Percentiles rank a stretch among this genome's conserved stretches.
Conservation (phyloP, 2,329 filamentous ascomycete genomes). For the Neofusicoccum kwambonambiense region DNA sequence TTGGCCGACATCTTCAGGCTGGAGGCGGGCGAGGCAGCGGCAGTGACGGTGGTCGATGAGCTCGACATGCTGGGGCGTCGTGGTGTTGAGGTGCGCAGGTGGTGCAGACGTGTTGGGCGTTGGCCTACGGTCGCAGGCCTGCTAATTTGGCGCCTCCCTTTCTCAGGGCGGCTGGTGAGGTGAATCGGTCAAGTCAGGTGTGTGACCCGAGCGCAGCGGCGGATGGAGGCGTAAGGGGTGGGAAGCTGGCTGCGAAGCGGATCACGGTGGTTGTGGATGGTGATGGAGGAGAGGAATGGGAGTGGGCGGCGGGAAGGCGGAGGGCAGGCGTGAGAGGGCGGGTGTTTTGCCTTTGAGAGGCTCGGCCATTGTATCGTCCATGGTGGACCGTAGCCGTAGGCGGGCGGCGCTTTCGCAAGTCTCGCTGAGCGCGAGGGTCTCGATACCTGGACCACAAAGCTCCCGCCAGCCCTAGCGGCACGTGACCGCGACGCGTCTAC, state of each 20-base stretch:
- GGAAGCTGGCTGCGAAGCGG: conserved; percentile 3
- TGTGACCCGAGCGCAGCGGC: conserved; percentile 18
- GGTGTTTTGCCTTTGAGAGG: conserved; percentile 15
- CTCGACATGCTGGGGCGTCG: conserved; percentile 20
- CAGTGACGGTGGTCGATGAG: conserved; percentile 20
- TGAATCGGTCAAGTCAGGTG: conserved; percentile 18
- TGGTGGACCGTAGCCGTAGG: neutral
- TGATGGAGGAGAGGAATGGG: conserved; percentile 10
- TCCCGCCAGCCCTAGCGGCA: neutral
- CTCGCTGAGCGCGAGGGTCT: no score
- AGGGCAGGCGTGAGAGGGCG: conserved; percentile 13
- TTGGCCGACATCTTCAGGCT: conserved; percentile 34
- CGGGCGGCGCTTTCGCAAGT: conserved; percentile 5
- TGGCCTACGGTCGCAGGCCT: conserved; percentile 17
- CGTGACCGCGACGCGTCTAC: neutral
- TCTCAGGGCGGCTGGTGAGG: conserved; percentile 18
- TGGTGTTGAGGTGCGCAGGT: conserved; percentile 16
- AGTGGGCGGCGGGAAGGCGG: conserved; percentile 12
- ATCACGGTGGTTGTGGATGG: conserved; percentile 17
- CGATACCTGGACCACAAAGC: neutral
- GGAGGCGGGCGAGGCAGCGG: conserved; percentile 24
- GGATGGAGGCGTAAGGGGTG: conserved; percentile 16
- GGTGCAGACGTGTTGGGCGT: neutral
- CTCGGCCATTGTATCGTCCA: conserved; percentile 10
- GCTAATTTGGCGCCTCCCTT: conserved; percentile 18